Evolutionary conservation across 805 yeast species (phyloP), one percentile per base, ranked within the genome.

Genomic region (Naumovozyma dairenensis): DNA sequence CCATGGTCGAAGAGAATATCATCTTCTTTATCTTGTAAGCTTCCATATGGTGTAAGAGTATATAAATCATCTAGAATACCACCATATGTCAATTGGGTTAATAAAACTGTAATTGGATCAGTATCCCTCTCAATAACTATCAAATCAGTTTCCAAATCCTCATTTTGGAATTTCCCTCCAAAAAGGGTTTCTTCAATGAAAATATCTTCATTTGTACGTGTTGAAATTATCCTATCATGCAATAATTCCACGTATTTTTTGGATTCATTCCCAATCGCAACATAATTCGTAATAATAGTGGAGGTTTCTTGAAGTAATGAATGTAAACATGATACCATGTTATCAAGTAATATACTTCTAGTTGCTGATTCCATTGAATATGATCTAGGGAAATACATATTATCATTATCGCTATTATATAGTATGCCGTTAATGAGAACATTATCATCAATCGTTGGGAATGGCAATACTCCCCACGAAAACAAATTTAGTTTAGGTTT

Each of bases 51-150:
- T 10, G 67, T 62, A 5, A 78, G 59, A 4, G 71, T 74, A 43
- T 74, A 66, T 9, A 74, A 53, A 45, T 87, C 96, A 52, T 82
- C 87, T 15, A 86, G 62, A 12, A 92, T 62, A 0, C 97, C 98
- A 13, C 72, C 65, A 53, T 87, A 89, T 2, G 85, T 81, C 45
- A 87, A 59, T 47, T 87, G 96, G 17, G 77, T 73, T 35, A 85
- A 59, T 8, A 84, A 48, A 1, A 85, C 78, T 1, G 94, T 74
- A 4, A 81, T 55, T 28, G 72, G 67, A 57, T 89, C 98, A 19
- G 78, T 54, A 34, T 77, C 72, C 31, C 98, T 63, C 50, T 89
- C 97, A 15, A 89, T 49, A 1, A 87, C 77, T 5, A 89, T 66
- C 19, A 87, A 58, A 49, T 89, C 93, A 33, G 76, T 69, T 38